phyloP scores from a whole-genome alignment of 2,329 filamentous ascomycete species.

The Fusarium sp. region DNA sequence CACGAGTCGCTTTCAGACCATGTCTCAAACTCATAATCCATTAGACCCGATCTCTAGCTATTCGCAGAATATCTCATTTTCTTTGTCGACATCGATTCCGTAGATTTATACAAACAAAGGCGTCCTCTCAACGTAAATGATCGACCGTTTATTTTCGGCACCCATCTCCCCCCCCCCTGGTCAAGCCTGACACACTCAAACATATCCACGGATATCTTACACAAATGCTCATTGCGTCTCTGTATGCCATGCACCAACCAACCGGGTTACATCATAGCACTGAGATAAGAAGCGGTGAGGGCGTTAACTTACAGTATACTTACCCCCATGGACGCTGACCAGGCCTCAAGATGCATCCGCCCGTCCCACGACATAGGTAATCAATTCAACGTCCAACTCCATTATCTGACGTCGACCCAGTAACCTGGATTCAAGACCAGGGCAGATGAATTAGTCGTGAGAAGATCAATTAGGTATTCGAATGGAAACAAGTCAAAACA shows the following conservation, averaged over 20 bases:
- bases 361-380: slow-evolving; percentile 28
- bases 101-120: slow-evolving; percentile 12
- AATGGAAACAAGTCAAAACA: background rate
- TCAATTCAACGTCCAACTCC: slow-evolving; percentile 29
- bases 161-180: slow-evolving; percentile 17
- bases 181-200: slow-evolving; percentile 21
- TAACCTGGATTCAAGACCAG: slow-evolving; percentile 30
- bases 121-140: slow-evolving; percentile 19
- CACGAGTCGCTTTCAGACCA: background rate
- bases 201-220: slow-evolving; percentile 32
- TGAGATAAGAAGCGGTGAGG: slow-evolving; percentile 43
- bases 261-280: slow-evolving; percentile 41
- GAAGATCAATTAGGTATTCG: slow-evolving; percentile 7
- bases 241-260: slow-evolving; percentile 36
- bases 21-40: slow-evolving; percentile 16
- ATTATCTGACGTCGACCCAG: slow-evolving; percentile 39
- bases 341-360: slow-evolving; percentile 13
- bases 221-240: slow-evolving; percentile 31
- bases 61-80: slow-evolving; percentile 8
- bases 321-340: slow-evolving; percentile 6
- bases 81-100: slow-evolving; percentile 31
- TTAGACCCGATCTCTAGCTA: slow-evolving; percentile 2
- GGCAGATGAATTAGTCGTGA: slow-evolving; percentile 16
- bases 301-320: slow-evolving; percentile 28
- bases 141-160: slow-evolving; percentile 30